Evolutionary conservation across 2,329 filamentous ascomycete genomes (phyloP), one percentile per base, ranked within the genome.

Genomic region (Dactylonectria estremocensis): DNA sequence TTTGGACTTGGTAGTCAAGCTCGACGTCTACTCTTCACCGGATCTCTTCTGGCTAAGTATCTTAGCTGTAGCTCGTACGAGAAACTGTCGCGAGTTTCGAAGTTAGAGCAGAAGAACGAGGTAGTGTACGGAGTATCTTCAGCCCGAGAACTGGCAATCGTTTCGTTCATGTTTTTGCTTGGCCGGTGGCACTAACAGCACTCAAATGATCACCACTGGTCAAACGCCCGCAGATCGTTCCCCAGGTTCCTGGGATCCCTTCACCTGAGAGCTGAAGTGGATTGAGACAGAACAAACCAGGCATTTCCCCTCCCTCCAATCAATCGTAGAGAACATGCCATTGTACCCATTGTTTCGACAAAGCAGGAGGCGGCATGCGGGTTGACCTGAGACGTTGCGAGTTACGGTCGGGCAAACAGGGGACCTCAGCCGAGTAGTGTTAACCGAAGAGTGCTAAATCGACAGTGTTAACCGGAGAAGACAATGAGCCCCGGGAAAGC

Each of bases 301-400:
- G 37, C 37, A 11, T n/a, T 28, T n/a, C 8, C 16, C n/a, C 40
- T 43, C 16, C 14, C 40, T 3, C 40, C 40, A n/a, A 43, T n/a
- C 14, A 43, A 18, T n/a, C 14, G 14, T 14, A n/a, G 16, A n/a
- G 16, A 16, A 43, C 40, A 37, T 37, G 35, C 40, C 16, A n/a
- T 43, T 43, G 40, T 54, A 37, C n/a, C 55, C 55, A 58, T 56
- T 22, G 20, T 28, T 45, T 18, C 22, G n/a, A 37, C 24, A 33
- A 13, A 35, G 40, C 33, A 18, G 20, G 20, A 40, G 45, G 33
- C 24, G 46, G 57, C 28, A 40, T 52, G 20, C 33, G 37, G n/a
- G 2, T 52, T 43, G 18, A 61, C 57, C 57, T 61, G 56, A 65
- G 33, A 65, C 50, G 16, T 20, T 9, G 37, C n/a, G 31, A 14